These are phyloP conservation scores for Filobasidium wieringae DNA, from an alignment of 768 basidiomycete genomes.

Conservation along the genomic window DNA sequence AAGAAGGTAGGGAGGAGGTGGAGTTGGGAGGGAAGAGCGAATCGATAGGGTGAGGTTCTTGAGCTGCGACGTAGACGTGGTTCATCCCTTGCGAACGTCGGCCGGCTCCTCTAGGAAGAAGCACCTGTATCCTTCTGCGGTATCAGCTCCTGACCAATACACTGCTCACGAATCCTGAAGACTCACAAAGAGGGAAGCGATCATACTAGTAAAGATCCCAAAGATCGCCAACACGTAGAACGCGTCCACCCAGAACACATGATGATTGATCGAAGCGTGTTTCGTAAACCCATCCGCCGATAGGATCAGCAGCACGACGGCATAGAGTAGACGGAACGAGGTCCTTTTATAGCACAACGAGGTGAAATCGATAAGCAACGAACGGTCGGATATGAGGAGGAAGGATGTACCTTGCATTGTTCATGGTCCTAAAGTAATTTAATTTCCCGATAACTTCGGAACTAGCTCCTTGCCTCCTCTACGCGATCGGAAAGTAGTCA, in stretches of 20 bases:
- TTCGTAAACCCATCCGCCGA: conserved; percentile 22
- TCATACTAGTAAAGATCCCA: conserved; percentile 22
- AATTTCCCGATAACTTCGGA: conserved; percentile 24
- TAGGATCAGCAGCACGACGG: conserved; percentile 16
- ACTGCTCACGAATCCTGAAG: no score
- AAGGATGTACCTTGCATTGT: background rate
- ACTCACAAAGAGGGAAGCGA: conserved; percentile 24
- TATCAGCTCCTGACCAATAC: no score
- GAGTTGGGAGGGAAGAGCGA: no score
- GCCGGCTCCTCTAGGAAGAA: conserved; percentile 16
- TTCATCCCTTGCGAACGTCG: background rate
- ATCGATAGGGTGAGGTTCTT: no score
- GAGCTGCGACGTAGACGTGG: conserved; percentile 20
- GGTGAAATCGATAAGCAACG: no score
- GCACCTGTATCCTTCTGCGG: conserved; percentile 22
- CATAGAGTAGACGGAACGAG: conserved; percentile 21
- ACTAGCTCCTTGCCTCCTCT: conserved; percentile 26
- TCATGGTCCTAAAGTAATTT: conserved; percentile 23
- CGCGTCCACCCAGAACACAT: conserved; percentile 23
- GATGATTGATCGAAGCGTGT: conserved; percentile 17
- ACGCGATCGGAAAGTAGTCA: background rate
- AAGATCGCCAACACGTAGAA: conserved; percentile 17
- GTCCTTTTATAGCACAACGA: no score
- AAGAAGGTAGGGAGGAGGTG: background rate
- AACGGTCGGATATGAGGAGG: no score